Base-by-base conservation (phyloP, 208 protist genomes). In the Crithidia expoeki region DNA sequence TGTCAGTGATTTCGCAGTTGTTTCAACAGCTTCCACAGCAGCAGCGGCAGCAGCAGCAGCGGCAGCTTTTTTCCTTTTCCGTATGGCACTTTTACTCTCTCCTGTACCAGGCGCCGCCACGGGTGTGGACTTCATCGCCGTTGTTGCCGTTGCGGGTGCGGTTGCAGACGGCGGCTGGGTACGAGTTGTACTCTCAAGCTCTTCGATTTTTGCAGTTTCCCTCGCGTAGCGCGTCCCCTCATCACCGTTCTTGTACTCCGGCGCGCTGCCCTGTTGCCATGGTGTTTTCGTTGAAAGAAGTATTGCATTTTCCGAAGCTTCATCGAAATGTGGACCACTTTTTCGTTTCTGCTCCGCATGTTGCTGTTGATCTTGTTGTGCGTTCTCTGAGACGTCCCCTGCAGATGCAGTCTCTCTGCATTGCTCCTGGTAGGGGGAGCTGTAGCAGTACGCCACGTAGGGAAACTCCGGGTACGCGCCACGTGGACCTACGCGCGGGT, bases 21-120 rank as follows among this genome's bases (percentile, higher is more conserved):
- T 21, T 3, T 28, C 10, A 23, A 23, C 67, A 11, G 58, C 32
- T 0, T 5, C 36, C 9, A 12, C 36, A 40, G 36, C 36, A 40
- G 60, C 69, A 47, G 52, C 60, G 1, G 59, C 61, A 21, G 36
- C 56, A 9, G 51, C 59, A 59, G 49, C 58, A 33, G 58, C 68
- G 11, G 70, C 49, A 2, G 44, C 61, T 27, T 63, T 76, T 42
- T 46, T 53, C 25, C 25, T 67, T 33, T 65, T 76, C 1, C 70
- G 61, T 33, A 76, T 30, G n/a, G 55, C 46, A 38, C 38, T 51
- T 47, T 67, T 67, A 34, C 61, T 67, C 47, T 57, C 47, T 5
- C 61, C 60, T 1, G 19, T 30, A 9, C 38, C 38, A 33, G 36
- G 36, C 14, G 38, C 23, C 4, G 56, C 17, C 4, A 46, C 30